phyloP scores from a whole-genome alignment of 495 filamentous ascomycete genomes.

The Penicillium manginii region DNA sequence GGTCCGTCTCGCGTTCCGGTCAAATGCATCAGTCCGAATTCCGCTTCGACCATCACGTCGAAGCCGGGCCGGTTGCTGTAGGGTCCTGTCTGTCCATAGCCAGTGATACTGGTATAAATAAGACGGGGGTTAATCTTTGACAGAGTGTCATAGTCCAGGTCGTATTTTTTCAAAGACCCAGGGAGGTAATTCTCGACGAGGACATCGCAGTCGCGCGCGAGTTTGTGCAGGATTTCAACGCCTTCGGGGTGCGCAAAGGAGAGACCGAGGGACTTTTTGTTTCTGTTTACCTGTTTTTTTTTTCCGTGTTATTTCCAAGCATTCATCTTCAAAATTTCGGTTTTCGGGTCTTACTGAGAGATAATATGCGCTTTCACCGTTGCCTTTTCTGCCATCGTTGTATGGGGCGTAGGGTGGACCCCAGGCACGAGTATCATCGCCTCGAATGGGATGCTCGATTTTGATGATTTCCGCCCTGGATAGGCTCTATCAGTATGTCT shows the following conservation, averaged over 20 bases:
- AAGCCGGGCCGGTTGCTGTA: constrained; percentile 86
- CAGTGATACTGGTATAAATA: constrained; percentile 68
- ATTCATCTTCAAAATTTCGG: no score
- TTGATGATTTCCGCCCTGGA: constrained; percentile 93
- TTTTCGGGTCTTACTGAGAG: constrained; percentile 41
- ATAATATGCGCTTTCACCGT: constrained; percentile 93
- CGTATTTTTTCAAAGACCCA: constrained; percentile 81
- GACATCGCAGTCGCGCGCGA: constrained; percentile 82
- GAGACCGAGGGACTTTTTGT: constrained; percentile 89
- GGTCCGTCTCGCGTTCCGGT: constrained; percentile 83
- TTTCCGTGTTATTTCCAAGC: constrained; percentile 19
- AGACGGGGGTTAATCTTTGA: constrained; percentile 71
- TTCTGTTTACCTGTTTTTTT: constrained; percentile 58
- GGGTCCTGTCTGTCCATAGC: constrained; percentile 87
- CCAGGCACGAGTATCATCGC: constrained; percentile 96
- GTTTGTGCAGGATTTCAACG: constrained; percentile 76
- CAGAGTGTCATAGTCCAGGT: constrained; percentile 78
- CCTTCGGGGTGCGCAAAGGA: constrained; percentile 82
- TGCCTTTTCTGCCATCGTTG: constrained; percentile 55
- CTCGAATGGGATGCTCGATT: constrained; percentile 87
- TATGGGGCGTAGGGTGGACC: constrained; percentile 91
- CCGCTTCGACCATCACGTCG: constrained; percentile 97
- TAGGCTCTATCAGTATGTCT: constrained; percentile 7
- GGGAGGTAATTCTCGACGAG: constrained; percentile 96
- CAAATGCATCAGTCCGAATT: constrained; percentile 96